Percentiles rank a stretch among this genome's conserved stretches.
Evolutionary conservation across 78 protist species (phyloP).

Genomic region (Chrysochromulina tobinii): DNA sequence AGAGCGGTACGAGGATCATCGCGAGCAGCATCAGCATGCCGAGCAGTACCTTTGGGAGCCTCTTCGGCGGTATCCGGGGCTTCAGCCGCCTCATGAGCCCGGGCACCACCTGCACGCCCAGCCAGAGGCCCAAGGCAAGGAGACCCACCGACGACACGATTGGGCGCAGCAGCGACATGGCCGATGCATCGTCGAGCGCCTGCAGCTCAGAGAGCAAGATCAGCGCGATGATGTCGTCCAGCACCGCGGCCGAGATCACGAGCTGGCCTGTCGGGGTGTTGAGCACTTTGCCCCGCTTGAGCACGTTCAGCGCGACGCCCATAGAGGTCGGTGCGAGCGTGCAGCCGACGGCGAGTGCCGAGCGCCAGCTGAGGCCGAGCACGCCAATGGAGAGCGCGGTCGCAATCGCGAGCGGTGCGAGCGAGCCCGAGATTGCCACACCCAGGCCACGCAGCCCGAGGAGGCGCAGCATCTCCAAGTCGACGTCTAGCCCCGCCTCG

Average conservation of each 20-base stretch:
- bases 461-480: neutral
- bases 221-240: constrained; percentile 14
- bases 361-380: neutral
- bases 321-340: constrained; percentile 9
- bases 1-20: neutral
- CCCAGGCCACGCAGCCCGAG: neutral
- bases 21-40: neutral
- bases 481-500: neutral
- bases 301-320: neutral
- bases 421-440: neutral
- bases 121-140: neutral
- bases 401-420: neutral
- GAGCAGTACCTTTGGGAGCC: neutral
- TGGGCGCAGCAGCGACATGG: neutral
- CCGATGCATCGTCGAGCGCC: neutral
- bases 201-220: neutral
- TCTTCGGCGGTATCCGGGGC: neutral
- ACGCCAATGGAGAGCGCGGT: neutral
- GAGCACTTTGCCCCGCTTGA: neutral
- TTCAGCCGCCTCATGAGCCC: neutral
- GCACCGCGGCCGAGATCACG: neutral
- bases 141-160: neutral
- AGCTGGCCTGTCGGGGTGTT: neutral
- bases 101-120: neutral
- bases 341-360: neutral